Conservation (phyloP, 2,329 filamentous ascomycete genomes). For the Aspergillus sp. region DNA sequence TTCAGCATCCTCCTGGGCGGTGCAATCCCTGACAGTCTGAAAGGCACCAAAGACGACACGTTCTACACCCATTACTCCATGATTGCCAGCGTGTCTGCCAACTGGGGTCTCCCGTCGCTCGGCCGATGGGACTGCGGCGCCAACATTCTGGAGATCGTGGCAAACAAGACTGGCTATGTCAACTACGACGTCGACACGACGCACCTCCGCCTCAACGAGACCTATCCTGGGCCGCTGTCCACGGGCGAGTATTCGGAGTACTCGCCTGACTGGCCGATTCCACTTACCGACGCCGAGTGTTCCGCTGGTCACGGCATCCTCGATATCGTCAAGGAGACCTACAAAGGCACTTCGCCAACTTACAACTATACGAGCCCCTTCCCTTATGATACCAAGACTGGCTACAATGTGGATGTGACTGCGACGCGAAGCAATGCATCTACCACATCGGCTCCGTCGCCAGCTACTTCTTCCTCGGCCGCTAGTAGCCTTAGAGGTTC, state of each 20-base stretch:
- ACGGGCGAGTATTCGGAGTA: conserved; percentile 24
- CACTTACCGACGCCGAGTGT: conserved; percentile 28
- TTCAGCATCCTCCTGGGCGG: conserved; percentile 72
- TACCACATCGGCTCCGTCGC: conserved; percentile 8
- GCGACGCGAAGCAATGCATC: conserved; percentile 18
- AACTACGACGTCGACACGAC: conserved; percentile 40
- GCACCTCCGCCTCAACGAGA: conserved; percentile 52
- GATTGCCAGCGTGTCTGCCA: conserved; percentile 65
- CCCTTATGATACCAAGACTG: conserved; percentile 26
- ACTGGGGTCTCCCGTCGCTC: conserved; percentile 68
- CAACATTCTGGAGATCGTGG: conserved; percentile 66
- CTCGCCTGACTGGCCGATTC: conserved; percentile 29
- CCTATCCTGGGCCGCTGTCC: conserved; percentile 51
- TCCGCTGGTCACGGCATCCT: conserved; percentile 37
- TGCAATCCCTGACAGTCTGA: conserved; percentile 62
- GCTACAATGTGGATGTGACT: conserved; percentile 30
- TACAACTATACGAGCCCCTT: conserved; percentile 37
- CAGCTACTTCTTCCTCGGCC: conserved; percentile 11
- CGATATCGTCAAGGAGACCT: conserved; percentile 34
- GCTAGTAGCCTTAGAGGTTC: conserved; percentile 1
- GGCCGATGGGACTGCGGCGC: conserved; percentile 71
- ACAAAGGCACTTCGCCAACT: conserved; percentile 24
- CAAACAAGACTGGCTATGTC: conserved; percentile 58
- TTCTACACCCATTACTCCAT: conserved; percentile 74
- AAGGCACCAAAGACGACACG: conserved; percentile 66